Evolutionary conservation across 345 rosid species (phyloP).

Genomic region (Brassica nigra): DNA sequence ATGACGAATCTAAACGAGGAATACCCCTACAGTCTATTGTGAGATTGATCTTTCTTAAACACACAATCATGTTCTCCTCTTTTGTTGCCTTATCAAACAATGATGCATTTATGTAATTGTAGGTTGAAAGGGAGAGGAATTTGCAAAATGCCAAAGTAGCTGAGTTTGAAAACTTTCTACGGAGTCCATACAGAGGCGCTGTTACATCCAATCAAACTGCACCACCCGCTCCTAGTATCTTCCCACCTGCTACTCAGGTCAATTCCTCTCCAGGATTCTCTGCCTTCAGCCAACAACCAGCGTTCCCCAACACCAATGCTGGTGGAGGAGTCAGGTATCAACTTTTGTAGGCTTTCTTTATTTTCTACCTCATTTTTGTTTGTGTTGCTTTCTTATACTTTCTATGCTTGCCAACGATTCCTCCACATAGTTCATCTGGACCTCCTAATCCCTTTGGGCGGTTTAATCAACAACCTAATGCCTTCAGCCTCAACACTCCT

Average conservation of each 20-base stretch:
- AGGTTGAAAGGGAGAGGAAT: constrained; percentile 83
- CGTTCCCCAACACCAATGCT: constrained; percentile 44
- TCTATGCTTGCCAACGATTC: constrained; percentile 41
- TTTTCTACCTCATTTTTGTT: constrained; percentile 12
- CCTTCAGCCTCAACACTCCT: constrained; percentile 36
- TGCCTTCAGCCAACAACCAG: constrained; percentile 51
- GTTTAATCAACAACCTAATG: constrained; percentile 47
- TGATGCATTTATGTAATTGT: constrained; percentile 25
- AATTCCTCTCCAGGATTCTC: constrained; percentile 50
- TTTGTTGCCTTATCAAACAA: background rate
- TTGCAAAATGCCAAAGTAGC: constrained; percentile 58
- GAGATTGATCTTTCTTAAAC: constrained; percentile 37
- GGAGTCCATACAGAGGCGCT: constrained; percentile 53
- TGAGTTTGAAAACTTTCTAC: constrained; percentile 69
- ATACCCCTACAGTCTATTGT: constrained; percentile 80
- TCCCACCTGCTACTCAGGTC: constrained; percentile 47
- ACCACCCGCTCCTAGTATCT: constrained; percentile 34
- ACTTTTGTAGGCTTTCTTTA: constrained; percentile 19
- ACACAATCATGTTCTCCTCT: constrained; percentile 9
- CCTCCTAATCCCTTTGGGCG: constrained; percentile 50
- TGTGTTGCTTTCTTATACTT: background rate
- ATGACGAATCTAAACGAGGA: constrained; percentile 76
- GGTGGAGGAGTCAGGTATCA: constrained; percentile 48
- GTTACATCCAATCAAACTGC: constrained; percentile 40
- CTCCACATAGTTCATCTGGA: constrained; percentile 46